Evolutionary conservation across 257 asterid genomes (phyloP), one percentile per base, ranked within the genome.

Genomic region (Thymus quinquecostatus): DNA sequence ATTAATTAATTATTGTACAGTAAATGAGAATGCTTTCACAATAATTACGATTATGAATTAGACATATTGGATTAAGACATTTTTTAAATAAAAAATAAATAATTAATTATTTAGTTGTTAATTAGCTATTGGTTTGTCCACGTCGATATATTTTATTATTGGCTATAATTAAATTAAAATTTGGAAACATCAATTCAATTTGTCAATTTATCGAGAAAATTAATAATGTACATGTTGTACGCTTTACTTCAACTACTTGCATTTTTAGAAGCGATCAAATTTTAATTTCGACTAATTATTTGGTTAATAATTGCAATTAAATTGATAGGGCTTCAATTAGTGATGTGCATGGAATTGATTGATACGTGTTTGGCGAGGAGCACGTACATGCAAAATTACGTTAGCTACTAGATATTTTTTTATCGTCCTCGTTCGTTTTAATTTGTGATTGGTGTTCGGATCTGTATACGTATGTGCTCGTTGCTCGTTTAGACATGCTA

Each of bases 31-130:
- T 4, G 60, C 10, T 36, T 9, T 64, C 72, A 73, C 21, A 21
- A 21, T 21, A 21, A 21, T 21, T 21, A 21, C 21, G 21, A 21
- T 21, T 21, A 21, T 7, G 66, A 73, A n/a, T 60, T 32, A n/a
- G 77, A 64, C 71, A 64, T 27, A 28, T 41, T 43, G 66, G 64
- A 64, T 73, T 73, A 73, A 54, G 72, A 73, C 77, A 43, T 54
- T 30, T 43, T 54, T 44, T 27, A 6, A 38, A 10, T 8, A 38
- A 21, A 21, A 21, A 21, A 21, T 21, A 21, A 21, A 21, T 21
- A 21, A 21, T 21, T 21, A 21, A 21, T 27, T 21, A 9, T 64
- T 29, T 7, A 61, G 10, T 21, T 60, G 49, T 5, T 29, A 61
- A 27, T 14, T 34, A 8, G 2, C 67, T 36, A 34, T 41, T 40